Percentiles rank a stretch among this genome's conserved stretches.
These are phyloP conservation scores for Boechera retrofracta DNA, from an alignment of 345 rosid species.

Conservation along the genomic window DNA sequence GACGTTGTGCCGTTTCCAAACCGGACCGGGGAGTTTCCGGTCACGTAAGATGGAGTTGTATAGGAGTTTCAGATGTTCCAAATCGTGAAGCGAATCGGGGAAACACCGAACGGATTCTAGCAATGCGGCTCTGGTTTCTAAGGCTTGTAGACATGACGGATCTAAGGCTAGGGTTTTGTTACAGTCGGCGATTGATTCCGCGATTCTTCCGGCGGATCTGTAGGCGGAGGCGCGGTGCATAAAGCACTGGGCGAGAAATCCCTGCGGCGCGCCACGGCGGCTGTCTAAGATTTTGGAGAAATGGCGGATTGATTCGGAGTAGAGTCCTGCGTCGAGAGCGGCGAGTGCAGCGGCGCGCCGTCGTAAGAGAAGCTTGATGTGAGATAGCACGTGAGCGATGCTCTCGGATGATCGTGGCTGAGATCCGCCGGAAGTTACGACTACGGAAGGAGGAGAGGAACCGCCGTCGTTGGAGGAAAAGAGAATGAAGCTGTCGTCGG, in stretches of 20 bases:
- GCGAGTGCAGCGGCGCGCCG: slow-evolving; percentile 94
- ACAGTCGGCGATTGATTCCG: slow-evolving; percentile 91
- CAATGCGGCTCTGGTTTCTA: slow-evolving; percentile 83
- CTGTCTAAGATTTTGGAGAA: slow-evolving; percentile 90
- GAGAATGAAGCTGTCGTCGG: slow-evolving; percentile 89
- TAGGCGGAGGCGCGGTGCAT: slow-evolving; percentile 89
- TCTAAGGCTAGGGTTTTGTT: slow-evolving; percentile 85
- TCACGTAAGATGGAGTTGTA: slow-evolving; percentile 89
- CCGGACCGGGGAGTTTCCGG: slow-evolving; percentile 97
- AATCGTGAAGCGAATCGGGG: slow-evolving; percentile 90
- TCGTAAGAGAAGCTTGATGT: slow-evolving; percentile 86
- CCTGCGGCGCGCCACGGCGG: slow-evolving; percentile 88
- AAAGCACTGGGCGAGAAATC: slow-evolving; percentile 85
- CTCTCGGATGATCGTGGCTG: slow-evolving; percentile 72
- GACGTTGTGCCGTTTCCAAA: slow-evolving; percentile 91
- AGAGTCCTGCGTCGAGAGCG: slow-evolving; percentile 85
- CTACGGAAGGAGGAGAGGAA: slow-evolving; percentile 42
- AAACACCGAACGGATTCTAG: slow-evolving; percentile 82
- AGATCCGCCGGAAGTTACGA: slow-evolving; percentile 50
- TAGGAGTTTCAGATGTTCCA: slow-evolving; percentile 88
- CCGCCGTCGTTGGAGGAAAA: slow-evolving; percentile 46
- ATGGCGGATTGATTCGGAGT: slow-evolving; percentile 93
- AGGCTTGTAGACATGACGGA: slow-evolving; percentile 82
- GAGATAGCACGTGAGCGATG: slow-evolving; percentile 69
- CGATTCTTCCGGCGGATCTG: slow-evolving; percentile 74